phyloP scores from a whole-genome alignment of 2,329 filamentous ascomycete species.

The Zymoseptoria brevis region DNA sequence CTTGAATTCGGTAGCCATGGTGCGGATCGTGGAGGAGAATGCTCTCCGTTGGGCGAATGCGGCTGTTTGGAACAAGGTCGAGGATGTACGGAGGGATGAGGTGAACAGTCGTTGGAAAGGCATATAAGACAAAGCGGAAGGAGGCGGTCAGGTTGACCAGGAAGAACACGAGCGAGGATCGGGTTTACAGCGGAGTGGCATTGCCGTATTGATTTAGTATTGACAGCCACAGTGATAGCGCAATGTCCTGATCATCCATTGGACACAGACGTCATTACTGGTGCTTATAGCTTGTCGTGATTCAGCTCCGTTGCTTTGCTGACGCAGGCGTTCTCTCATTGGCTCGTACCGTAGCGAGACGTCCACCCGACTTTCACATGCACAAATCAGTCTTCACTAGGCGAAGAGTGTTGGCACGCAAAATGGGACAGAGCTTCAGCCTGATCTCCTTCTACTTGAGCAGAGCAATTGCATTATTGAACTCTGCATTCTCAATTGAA shows the following conservation, averaged over 20 bases:
- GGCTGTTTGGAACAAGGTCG: neutral
- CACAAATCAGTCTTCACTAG: neutral
- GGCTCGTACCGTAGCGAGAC: neutral
- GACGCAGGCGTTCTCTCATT: neutral
- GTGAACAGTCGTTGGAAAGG: neutral
- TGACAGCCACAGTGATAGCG: neutral
- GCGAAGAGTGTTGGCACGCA: no score
- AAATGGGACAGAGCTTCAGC: no score
- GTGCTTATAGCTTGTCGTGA: neutral
- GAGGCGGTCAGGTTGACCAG: neutral
- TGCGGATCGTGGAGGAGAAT: conserved; percentile 20
- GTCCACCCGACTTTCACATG: neutral
- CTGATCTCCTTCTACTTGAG: no score
- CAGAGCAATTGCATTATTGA: no score
- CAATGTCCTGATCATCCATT: neutral
- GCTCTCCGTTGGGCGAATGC: neutral
- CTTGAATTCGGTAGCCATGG: conserved; percentile 44
- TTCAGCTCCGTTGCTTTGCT: neutral
- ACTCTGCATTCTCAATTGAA: no score
- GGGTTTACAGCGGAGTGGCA: neutral
- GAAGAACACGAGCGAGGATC: neutral
- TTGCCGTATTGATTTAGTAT: neutral
- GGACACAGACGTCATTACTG: neutral
- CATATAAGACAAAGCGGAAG: neutral
- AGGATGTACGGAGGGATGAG: neutral